These are phyloP conservation scores for Fusarium temperatum DNA, from an alignment of 2,329 filamentous ascomycete genomes.

Conservation along the genomic window DNA sequence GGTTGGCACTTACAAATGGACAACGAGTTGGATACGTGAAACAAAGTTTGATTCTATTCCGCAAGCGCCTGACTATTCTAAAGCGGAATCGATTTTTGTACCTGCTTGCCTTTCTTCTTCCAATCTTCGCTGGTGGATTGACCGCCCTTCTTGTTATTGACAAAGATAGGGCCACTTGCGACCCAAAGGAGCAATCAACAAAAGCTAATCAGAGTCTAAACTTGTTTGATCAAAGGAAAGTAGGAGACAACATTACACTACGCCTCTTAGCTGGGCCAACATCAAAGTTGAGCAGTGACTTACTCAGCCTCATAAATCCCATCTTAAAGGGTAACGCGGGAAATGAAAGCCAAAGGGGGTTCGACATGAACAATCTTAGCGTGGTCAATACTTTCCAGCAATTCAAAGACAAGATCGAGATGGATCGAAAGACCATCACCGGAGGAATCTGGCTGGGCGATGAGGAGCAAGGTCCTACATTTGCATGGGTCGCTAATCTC, in stretches of 20 bases:
- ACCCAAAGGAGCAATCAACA: conserved; percentile 58
- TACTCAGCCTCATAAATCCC: conserved; percentile 50
- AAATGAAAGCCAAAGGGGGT: conserved; percentile 22
- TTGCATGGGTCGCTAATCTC: conserved; percentile 76
- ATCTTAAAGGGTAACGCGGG: conserved; percentile 46
- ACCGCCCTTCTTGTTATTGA: conserved; percentile 78
- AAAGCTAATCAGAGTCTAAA: conserved; percentile 48
- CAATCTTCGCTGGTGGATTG: conserved; percentile 80
- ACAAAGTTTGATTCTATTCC: conserved; percentile 79
- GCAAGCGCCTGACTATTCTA: conserved; percentile 80
- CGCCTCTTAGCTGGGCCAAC: conserved; percentile 47
- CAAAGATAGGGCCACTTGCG: conserved; percentile 62
- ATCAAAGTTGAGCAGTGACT: conserved; percentile 49
- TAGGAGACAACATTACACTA: conserved; percentile 36
- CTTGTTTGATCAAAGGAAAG: conserved; percentile 48
- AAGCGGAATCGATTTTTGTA: conserved; percentile 83
- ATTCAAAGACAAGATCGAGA: conserved; percentile 72
- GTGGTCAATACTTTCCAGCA: conserved; percentile 69
- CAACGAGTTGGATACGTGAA: conserved; percentile 72
- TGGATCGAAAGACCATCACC: conserved; percentile 72
- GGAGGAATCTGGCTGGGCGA: conserved; percentile 82
- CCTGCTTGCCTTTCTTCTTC: conserved; percentile 76
- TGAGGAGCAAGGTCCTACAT: conserved; percentile 64
- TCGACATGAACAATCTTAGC: conserved; percentile 25
- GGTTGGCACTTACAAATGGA: conserved; percentile 72